phyloP scores from a whole-genome alignment of 768 basidiomycete genomes.

The Suillus ampliporus region DNA sequence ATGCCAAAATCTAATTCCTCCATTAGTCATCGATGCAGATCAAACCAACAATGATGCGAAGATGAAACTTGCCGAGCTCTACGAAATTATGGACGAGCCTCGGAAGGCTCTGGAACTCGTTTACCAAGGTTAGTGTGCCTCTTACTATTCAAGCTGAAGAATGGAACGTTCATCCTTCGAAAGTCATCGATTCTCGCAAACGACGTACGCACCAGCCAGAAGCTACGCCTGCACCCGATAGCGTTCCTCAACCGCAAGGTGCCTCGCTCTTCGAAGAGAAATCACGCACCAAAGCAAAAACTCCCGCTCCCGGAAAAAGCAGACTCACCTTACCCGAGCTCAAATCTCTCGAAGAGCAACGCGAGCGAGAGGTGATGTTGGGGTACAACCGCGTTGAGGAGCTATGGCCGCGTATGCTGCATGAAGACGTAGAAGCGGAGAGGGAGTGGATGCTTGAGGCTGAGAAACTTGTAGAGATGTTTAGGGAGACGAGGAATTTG shows the following conservation, averaged over 20 bases:
- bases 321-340: conserved; percentile 64
- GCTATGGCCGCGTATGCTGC: conserved; percentile 62
- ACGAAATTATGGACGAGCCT: conserved; percentile 83
- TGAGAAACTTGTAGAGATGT: conserved; percentile 86
- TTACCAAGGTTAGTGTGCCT: conserved; percentile 64
- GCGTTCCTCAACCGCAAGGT: conserved; percentile 27
- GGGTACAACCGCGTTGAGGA: conserved; percentile 67
- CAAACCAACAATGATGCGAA: conserved; percentile 82
- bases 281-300: conserved; percentile 43
- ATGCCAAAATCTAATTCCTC: neutral
- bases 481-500: conserved; percentile 83
- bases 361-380: conserved; percentile 65
- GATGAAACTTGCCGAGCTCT: conserved; percentile 88
- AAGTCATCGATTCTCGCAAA: conserved; percentile 67
- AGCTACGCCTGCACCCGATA: conserved; percentile 14
- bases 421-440: conserved; percentile 51
- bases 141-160: neutral
- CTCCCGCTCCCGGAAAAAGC: conserved; percentile 40
- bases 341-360: conserved; percentile 64
- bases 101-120: conserved; percentile 84
- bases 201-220: conserved; percentile 41
- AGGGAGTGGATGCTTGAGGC: conserved; percentile 85
- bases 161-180: neutral
- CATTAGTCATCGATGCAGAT: conserved; percentile 72
- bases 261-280: conserved; percentile 74